Percentiles rank a stretch among this genome's conserved stretches.
Evolutionary conservation across 305 asterid genomes (phyloP).

Genomic region (Solanum chacoense): DNA sequence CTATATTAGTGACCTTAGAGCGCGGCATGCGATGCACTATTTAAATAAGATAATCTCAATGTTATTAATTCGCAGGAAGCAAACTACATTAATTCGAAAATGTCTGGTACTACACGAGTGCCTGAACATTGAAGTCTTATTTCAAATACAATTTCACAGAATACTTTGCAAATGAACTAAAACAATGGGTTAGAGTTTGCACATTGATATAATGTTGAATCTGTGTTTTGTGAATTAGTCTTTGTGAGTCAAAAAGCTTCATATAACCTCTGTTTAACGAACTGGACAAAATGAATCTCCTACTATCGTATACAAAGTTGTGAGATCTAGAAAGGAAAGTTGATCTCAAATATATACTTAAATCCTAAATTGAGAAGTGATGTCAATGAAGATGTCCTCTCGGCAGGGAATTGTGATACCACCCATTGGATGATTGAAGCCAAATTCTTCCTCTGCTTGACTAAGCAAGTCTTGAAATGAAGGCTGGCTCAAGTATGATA

Average conservation of each 20-base stretch:
- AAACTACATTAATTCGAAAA: neutral
- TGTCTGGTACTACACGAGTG: neutral
- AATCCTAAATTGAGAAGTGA: constrained; percentile 48
- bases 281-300: neutral
- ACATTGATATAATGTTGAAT: neutral
- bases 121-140: neutral
- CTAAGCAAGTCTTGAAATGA: constrained; percentile 23
- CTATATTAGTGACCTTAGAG: neutral
- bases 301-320: neutral
- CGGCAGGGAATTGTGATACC: constrained; percentile 39
- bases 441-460: constrained; percentile 7
- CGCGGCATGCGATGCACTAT: neutral
- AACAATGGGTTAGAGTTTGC: neutral
- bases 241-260: neutral
- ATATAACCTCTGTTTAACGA: neutral
- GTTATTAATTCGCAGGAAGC: neutral
- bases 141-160: neutral
- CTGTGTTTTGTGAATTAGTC: neutral
- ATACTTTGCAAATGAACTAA: neutral
- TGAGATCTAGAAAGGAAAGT: neutral
- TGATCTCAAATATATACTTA: neutral
- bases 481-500: constrained; percentile 15
- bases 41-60: neutral
- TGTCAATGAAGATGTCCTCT: constrained; percentile 51
- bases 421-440: constrained; percentile 1